Percentiles rank a stretch among this genome's conserved stretches.
phyloP scores from a whole-genome alignment of 2,329 filamentous ascomycete genomes.

The Colletotrichum sp. region DNA sequence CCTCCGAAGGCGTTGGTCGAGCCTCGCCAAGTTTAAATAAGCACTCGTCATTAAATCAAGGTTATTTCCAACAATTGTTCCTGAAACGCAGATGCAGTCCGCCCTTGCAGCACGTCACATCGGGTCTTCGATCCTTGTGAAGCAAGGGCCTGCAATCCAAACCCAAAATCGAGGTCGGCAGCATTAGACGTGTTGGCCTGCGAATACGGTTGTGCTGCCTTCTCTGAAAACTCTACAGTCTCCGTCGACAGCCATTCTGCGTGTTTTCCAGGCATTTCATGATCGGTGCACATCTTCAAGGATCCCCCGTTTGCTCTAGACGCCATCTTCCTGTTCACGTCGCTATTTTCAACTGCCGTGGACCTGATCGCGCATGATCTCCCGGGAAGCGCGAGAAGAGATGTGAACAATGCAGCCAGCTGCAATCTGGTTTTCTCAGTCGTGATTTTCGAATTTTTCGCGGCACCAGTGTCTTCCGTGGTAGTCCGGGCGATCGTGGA shows the following conservation, averaged over 20 bases:
- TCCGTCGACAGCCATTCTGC: background rate
- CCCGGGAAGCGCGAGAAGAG: background rate
- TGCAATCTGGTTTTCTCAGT: background rate
- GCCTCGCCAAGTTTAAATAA: conserved; percentile 6
- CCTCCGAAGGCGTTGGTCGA: background rate
- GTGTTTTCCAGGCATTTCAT: background rate
- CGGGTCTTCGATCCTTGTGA: background rate
- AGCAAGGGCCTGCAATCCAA: background rate
- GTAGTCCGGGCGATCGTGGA: conserved; percentile 13
- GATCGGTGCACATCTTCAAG: background rate
- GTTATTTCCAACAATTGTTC: background rate
- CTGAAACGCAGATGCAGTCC: conserved; percentile 6
- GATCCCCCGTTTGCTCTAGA: background rate
- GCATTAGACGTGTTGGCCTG: background rate
- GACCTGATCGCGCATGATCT: background rate
- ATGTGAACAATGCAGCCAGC: background rate
- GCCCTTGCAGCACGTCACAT: background rate
- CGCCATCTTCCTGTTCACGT: background rate
- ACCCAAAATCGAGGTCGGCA: background rate
- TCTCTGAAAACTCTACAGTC: background rate
- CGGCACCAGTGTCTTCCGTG: conserved; percentile 4
- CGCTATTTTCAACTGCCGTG: background rate
- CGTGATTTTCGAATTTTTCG: background rate
- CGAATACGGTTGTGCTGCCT: background rate
- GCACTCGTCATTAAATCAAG: conserved; percentile 6